Evolutionary conservation across 2,329 filamentous ascomycete species (phyloP).

Genomic region (Coleophoma crateriformis): DNA sequence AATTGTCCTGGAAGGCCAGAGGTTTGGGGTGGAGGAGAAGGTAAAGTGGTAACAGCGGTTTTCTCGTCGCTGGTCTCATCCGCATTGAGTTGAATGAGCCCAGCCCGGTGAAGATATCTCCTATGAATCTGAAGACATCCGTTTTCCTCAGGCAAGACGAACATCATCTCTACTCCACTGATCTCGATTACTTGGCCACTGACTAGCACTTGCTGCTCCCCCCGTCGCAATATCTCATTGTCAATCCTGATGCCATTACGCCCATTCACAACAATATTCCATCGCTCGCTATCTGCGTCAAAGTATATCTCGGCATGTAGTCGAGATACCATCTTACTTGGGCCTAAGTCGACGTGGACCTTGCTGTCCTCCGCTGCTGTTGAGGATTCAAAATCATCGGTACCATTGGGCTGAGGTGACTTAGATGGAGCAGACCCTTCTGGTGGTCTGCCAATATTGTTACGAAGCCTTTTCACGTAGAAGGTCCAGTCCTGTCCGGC

Average conservation of each 20-base stretch:
- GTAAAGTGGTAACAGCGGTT: constrained; percentile 2
- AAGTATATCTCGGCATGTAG: constrained; percentile 73
- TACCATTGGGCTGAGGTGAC: constrained; percentile 11
- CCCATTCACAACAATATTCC: constrained; percentile 83
- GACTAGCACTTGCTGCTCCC: constrained; percentile 56
- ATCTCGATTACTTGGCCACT: constrained; percentile 92
- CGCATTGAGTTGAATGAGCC: constrained; percentile 33
- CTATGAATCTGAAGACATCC: constrained; percentile 62
- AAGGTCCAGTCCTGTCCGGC: constrained; percentile 80
- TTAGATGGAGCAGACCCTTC: constrained; percentile 33
- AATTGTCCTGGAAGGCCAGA: constrained; percentile 23
- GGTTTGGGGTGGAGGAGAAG: not conserved
- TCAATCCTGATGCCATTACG: constrained; percentile 89
- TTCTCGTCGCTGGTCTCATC: constrained; percentile 10
- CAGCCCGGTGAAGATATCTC: constrained; percentile 64
- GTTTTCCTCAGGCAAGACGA: constrained; percentile 78
- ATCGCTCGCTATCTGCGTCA: constrained; percentile 61
- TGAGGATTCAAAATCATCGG: not conserved
- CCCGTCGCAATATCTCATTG: constrained; percentile 63
- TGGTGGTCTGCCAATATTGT: constrained; percentile 70
- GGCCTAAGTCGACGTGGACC: constrained; percentile 84
- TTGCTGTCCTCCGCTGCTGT: constrained; percentile 13
- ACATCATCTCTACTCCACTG: constrained; percentile 95
- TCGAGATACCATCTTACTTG: constrained; percentile 75
- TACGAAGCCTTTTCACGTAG: constrained; percentile 69